Evolutionary conservation across 1,284 basidiomycete species (phyloP), one percentile per base, ranked within the genome.

Genomic region (Naganishia cerealis): DNA sequence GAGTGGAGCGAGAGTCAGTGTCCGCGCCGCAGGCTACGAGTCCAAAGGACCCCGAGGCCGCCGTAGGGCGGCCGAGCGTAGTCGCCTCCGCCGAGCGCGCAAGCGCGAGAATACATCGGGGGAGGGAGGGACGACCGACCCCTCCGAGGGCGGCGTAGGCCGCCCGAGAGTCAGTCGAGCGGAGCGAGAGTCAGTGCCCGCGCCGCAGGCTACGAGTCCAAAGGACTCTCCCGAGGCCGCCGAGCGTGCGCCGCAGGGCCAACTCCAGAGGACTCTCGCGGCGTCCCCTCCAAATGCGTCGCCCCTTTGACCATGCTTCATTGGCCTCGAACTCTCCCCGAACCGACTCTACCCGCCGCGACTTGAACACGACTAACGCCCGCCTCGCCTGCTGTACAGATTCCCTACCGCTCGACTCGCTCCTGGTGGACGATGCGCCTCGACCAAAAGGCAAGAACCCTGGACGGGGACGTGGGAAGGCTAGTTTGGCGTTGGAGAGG

Each of bases 371-470:
- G 2, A 40, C 59, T 57, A 29, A 56, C 40, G 18, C 54, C 24
- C 53, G 21, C 39, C 8, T 33, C 12, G n/a, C 33, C 33, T 46
- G 46, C 42, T 12, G 4, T 9, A 29, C 42, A 71, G 95, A 99
- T 81, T 93, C 94, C 0, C 84, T 99, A 4, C 96, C 95, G 0
- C 84, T 99, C 68, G 95, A 99, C 81, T 97, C 94, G 6, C 86
- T 99, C 10, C 86, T 99, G 7, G 94, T 99, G 26, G 95, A 99
- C 79, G 96, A 99, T 78, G 92, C 94, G 39, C 95, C 95, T 6
- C 95, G 96, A 81, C 93, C 95, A 18, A 97, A 96, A 78, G 79
- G 78, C 75, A 89, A 88, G 75, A 85, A 87, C 74, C 80, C 78
- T 71, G 77, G 77, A 66, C 77, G 73, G 7, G 75, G 73, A 2